Evolutionary conservation across 2,329 filamentous ascomycete species (phyloP).

Genomic region (Stagonosporopsis vannaccii): DNA sequence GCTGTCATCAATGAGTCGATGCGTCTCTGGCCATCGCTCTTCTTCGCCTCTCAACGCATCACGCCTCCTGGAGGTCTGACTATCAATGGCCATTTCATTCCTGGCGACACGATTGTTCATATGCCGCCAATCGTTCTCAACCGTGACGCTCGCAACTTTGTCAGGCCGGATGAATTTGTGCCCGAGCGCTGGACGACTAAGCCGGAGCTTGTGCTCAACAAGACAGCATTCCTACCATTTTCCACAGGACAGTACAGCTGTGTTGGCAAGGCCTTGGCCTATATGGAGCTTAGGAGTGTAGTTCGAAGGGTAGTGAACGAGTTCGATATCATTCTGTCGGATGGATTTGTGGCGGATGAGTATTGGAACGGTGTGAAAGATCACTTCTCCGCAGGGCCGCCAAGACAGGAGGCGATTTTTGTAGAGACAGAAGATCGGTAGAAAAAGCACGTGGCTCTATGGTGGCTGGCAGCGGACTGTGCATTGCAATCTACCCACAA

Average conservation of each 20-base stretch:
- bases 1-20: constrained; percentile 37
- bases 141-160: constrained; percentile 28
- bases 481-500: not conserved
- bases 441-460: not conserved
- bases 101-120: constrained; percentile 37
- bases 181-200: constrained; percentile 34
- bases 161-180: constrained; percentile 32
- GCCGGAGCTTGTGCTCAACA: constrained; percentile 28
- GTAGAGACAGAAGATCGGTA: constrained; percentile 1
- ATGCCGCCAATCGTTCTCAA: constrained; percentile 29
- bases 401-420: constrained; percentile 25
- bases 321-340: constrained; percentile 57
- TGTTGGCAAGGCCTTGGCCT: constrained; percentile 71
- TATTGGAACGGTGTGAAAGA: constrained; percentile 32
- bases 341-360: constrained; percentile 23
- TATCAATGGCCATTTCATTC: constrained; percentile 32
- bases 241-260: constrained; percentile 71
- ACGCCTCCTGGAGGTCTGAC: constrained; percentile 39
- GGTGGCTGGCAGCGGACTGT: not conserved
- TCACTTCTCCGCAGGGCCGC: constrained; percentile 35
- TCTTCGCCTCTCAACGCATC: constrained; percentile 35
- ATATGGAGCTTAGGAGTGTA: constrained; percentile 68
- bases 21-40: constrained; percentile 38
- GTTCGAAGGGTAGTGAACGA: constrained; percentile 65
- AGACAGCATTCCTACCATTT: constrained; percentile 73